Evolutionary conservation across 1,284 basidiomycete genomes (phyloP), one percentile per base, ranked within the genome.

Genomic region (Ganoderma lingzhi): DNA sequence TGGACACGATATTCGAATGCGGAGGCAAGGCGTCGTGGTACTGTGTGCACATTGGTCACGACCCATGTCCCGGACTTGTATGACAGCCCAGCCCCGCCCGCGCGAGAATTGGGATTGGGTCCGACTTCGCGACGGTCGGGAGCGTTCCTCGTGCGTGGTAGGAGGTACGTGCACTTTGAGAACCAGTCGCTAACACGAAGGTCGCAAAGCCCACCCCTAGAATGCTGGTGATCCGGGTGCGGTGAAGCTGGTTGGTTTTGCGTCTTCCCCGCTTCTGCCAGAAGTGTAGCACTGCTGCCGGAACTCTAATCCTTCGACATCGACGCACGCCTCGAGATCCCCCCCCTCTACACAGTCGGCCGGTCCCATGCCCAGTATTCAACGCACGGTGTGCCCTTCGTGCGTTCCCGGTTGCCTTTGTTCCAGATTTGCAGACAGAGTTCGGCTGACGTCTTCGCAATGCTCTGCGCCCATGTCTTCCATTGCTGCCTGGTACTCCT

Each of bases 211-310:
- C 44, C 58, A 45, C 41, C 69, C 68, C 63, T 64, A 56, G 64
- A 73, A 71, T 73, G 72, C 68, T 70, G 62, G 66, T 63, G 72
- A 70, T 73, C 72, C 72, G 72, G 61, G 64, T 55, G 51, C 59
- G 66, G 59, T 45, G 15, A 17, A 44, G 17, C 8, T n/a, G 44
- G 44, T 53, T n/a, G 44, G 44, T 53, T 37, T 39, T 44, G 37
- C 65, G 56, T 28, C 63, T 68, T 71, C 68, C 68, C 64, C 35
- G 63, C 53, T 42, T 42, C 60, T 39, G 8, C 28, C n/a, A 58
- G 35, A 32, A 60, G n/a, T 39, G 45, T 30, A 62, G 62, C 51
- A 65, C 39, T 64, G 67, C 64, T 70, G 15, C 71, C 71, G 68
- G 45, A 70, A 70, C 71, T 48, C 62, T 62, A 66, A 42, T 39